Base-by-base conservation (phyloP, 345 rosid species). In the Dipteronia dyeriana region DNA sequence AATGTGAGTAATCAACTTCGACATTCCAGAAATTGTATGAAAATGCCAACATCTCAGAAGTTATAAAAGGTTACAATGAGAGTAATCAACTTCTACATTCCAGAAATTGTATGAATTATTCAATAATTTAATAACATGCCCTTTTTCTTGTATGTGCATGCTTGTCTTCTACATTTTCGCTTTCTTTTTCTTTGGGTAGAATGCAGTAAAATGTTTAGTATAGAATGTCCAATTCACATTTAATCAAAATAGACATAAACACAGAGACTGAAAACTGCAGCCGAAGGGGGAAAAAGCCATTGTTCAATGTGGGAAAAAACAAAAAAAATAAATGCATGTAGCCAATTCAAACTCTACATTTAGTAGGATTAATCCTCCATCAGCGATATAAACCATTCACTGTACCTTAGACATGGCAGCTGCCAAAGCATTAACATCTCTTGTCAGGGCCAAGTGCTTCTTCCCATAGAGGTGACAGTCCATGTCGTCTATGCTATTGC, bases 41-140 rank as follows among this genome's bases (percentile, higher is more conserved):
- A n/a, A 56, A 96, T 96, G 99, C 99, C 99, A 13, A 96, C 97
- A 7, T 96, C 98, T 6, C 94, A 90, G 80, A 91, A 92, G 88
- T 83, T 82, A 65, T 83, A 83, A 39, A 45, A 23, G 20, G 56
- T 66, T 31, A 20, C 4, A 53, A 17, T 64, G 16, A 23, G 67
- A 17, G 62, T 74, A 64, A 71, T 26, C 31, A 49, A 16, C 62
- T 60, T 49, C 54, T 47, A 16, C 14, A 11, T 63, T 45, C 38
- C 38, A 64, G 8, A 73, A 72, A 54, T 51, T 71, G 38, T 72
- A 10, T 73, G 29, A 34, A 19, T 26, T 45, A 31, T 66, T 19
- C 16, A 70, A 66, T 75, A 75, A 79, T 49, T 60, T 19, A 61
- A 38, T 26, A 12, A 14, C 23, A 63, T 73, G 31, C 10, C 7